Base-by-base conservation (phyloP, 192 early-diverging fungal genomes). In the Coemansia sp. region DNA sequence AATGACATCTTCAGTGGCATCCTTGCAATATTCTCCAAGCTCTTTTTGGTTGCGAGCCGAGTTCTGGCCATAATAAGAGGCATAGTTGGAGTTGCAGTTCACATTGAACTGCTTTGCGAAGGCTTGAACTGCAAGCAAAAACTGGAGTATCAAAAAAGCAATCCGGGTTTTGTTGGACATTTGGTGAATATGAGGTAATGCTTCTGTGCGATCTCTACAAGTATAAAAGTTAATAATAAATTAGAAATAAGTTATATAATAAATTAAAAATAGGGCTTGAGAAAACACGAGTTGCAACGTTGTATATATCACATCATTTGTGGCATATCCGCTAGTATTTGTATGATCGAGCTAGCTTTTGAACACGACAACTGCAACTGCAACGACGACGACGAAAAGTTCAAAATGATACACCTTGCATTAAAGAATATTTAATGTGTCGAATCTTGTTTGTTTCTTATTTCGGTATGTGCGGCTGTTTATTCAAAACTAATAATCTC, bases 1-100 rank as follows among this genome's bases (percentile, higher is more conserved):
- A 23, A 91, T 79, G 36, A 86, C 62, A 63, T 88, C 84, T 42
- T 87, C 82, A 0, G 74, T 83, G 6, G 76, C 65, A 55, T 89
- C 87, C 28, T 82, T 56, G 56, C 89, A 91, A 67, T 91, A 91
- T 22, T 81, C 42, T 17, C 70, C 66, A 0, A 81, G 62, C 15
- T 65, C 28, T 60, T 68, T 44, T 34, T 81, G 73, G 59, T 65
- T 75, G n/a, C 80, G 47, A 20, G 70, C 68, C 27, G 80, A 82
- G 67, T 82, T 82, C 30, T 82, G 80, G 0, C 80, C 80, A 27
- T 75, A 82, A 58, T 82, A 82, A 19, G 68, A 68, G 15, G 60
- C 75, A 22, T 73, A 63, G 55, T 82, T 82, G 48, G 60, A 64
- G 64, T 82, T 82, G 36, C 74, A 73, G 50, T 47, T 68, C 36